phyloP scores from a whole-genome alignment of 495 filamentous ascomycete species.

The Cladorrhinum samala region DNA sequence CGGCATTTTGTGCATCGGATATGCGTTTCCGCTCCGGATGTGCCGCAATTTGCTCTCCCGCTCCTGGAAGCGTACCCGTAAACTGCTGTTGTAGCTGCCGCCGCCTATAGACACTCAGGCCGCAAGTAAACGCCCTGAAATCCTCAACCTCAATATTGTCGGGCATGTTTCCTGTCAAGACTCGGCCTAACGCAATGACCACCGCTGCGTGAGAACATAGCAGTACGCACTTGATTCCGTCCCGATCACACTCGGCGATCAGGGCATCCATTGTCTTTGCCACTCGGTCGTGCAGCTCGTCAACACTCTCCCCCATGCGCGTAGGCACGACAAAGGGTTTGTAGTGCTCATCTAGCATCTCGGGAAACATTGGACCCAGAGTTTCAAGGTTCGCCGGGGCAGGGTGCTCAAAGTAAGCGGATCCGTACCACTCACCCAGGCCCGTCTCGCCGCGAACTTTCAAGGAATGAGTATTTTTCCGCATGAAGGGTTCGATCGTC shows the following conservation, averaged over 20 bases:
- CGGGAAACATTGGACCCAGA: slow-evolving; percentile 61
- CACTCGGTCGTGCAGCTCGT: slow-evolving; percentile 71
- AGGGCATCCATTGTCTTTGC: slow-evolving; percentile 64
- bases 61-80: neutral
- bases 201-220: slow-evolving; percentile 89
- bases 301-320: slow-evolving; percentile 67
- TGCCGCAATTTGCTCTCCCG: neutral
- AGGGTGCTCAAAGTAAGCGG: slow-evolving; percentile 75
- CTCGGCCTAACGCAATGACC: slow-evolving; percentile 77
- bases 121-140: slow-evolving; percentile 82
- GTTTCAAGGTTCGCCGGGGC: slow-evolving; percentile 55
- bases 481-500: slow-evolving; percentile 68
- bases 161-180: slow-evolving; percentile 70
- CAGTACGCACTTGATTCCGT: slow-evolving; percentile 58
- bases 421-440: slow-evolving; percentile 87
- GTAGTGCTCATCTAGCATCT: slow-evolving; percentile 48
- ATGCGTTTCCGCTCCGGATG: slow-evolving; percentile 18
- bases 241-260: slow-evolving; percentile 63
- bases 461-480: slow-evolving; percentile 24
- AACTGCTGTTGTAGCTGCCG: neutral
- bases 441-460: slow-evolving; percentile 65
- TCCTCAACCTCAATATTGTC: slow-evolving; percentile 62
- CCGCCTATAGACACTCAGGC: slow-evolving; percentile 54
- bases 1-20: slow-evolving; percentile 25
- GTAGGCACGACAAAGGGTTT: slow-evolving; percentile 57